A percentile compares a stretch with the other conserved stretches of the same genome.
These are phyloP conservation scores for Phellopilus nigrolimitatus DNA, from an alignment of 1,284 basidiomycete species.

Conservation along the genomic window DNA sequence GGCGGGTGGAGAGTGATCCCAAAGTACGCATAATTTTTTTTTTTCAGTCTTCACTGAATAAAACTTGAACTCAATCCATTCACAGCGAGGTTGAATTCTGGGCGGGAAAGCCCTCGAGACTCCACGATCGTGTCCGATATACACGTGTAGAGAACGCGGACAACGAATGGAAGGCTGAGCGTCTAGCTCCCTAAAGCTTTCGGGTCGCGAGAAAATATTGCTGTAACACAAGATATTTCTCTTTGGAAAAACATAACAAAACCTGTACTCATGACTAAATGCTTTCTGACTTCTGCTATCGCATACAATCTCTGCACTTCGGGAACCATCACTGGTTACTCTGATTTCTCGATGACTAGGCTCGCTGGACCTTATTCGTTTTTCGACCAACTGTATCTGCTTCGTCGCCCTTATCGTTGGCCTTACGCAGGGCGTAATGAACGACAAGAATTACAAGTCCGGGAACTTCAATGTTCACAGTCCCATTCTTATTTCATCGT, in stretches of 20 bases:
- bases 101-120: conserved; percentile 83
- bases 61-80: conserved; percentile 5
- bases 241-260: neutral
- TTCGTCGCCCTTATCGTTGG: too few species aligned
- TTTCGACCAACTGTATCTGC: too few species aligned
- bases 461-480: too few species aligned
- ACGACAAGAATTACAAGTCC: too few species aligned
- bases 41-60: conserved; percentile 2
- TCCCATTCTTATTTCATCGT: too few species aligned
- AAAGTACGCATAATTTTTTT: conserved; percentile 49
- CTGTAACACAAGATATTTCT: neutral
- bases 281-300: too few species aligned
- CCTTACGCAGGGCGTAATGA: too few species aligned
- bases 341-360: too few species aligned
- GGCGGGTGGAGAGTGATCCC: conserved; percentile 95
- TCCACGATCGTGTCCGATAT: conserved; percentile 88
- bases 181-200: conserved; percentile 60
- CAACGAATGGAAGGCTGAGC: conserved; percentile 69
- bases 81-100: conserved; percentile 84
- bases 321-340: too few species aligned
- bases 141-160: conserved; percentile 49
- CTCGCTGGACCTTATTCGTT: too few species aligned
- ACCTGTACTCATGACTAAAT: too few species aligned
- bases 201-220: neutral
- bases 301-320: too few species aligned